A percentile compares a stretch with the other conserved stretches of the same genome.
These are phyloP conservation scores for Pseudozyma pruni DNA, from an alignment of 1,284 basidiomycete genomes.

Conservation along the genomic window DNA sequence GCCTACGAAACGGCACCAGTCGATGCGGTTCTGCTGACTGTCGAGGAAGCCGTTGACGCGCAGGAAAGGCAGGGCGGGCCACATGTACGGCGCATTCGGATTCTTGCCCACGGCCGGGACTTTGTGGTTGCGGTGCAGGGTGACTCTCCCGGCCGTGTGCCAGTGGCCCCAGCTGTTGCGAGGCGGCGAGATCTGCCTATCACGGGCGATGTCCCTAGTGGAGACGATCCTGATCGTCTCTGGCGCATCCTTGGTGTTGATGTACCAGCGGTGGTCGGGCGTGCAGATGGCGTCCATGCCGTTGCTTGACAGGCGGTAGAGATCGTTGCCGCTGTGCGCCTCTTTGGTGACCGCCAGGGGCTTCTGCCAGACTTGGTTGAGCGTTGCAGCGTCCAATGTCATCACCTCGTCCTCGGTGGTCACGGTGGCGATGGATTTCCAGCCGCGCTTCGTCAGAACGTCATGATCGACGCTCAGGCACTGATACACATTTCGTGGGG, in stretches of 20 bases:
- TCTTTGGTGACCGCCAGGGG: background rate
- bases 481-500: conserved; percentile 88
- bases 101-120: conserved; percentile 14
- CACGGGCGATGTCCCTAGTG: conserved; percentile 4
- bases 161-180: background rate
- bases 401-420: conserved; percentile 19
- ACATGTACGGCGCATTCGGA: conserved; percentile 10
- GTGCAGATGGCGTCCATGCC: conserved; percentile 15
- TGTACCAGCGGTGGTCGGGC: conserved; percentile 19
- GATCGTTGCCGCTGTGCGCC: conserved; percentile 1
- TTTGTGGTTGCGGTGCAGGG: background rate
- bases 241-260: background rate
- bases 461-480: conserved; percentile 21
- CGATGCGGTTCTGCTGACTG: conserved; percentile 11
- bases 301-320: conserved; percentile 10
- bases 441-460: conserved; percentile 20
- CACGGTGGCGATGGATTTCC: conserved; percentile 14
- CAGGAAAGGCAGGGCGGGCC: conserved; percentile 5
- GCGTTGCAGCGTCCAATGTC: conserved; percentile 11
- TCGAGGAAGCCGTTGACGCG: conserved; percentile 6
- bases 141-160: too few relatives aligned
- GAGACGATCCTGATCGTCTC: background rate
- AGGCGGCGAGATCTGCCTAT: background rate
- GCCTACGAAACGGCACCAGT: conserved; percentile 22
- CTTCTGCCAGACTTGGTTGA: conserved; percentile 17